These are phyloP conservation scores for Cercophora scortea DNA, from an alignment of 495 filamentous ascomycete genomes.

Conservation along the genomic window DNA sequence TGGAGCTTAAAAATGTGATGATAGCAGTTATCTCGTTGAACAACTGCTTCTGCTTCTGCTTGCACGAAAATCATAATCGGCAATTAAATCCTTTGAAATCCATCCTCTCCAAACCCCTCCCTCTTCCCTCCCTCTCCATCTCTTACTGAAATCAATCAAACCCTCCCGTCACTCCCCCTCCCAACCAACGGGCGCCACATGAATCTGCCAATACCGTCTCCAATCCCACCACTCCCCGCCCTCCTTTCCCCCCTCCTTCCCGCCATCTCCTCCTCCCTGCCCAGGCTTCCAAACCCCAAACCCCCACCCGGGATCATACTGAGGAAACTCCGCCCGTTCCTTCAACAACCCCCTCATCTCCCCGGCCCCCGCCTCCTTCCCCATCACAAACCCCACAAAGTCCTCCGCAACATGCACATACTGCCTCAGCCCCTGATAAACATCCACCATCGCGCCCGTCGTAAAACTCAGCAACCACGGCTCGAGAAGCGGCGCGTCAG, in stretches of 20 bases:
- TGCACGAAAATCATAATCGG: too few relatives aligned
- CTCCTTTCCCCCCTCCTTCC: conserved; percentile 15
- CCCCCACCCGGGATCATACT: conserved; percentile 24
- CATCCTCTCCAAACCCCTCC: background rate
- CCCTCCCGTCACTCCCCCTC: too few relatives aligned
- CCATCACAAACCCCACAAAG: conserved; percentile 35
- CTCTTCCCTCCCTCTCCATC: background rate
- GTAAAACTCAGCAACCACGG: conserved; percentile 40
- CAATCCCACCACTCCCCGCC: conserved; percentile 25
- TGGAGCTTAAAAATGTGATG: too few relatives aligned
- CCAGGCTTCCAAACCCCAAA: conserved; percentile 31
- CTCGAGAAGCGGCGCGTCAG: conserved; percentile 46
- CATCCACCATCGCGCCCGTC: conserved; percentile 37
- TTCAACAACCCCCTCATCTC: conserved; percentile 22
- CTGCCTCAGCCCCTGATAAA: conserved; percentile 31
- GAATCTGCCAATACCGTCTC: conserved; percentile 35
- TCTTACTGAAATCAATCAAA: too few relatives aligned
- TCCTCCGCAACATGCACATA: conserved; percentile 39
- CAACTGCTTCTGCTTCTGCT: too few relatives aligned
- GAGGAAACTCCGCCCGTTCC: conserved; percentile 31
- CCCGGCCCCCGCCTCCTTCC: too few relatives aligned
- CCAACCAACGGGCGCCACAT: conserved; percentile 26
- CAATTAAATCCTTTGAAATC: too few relatives aligned
- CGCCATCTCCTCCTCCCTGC: too few relatives aligned
- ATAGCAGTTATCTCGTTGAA: too few relatives aligned